These are phyloP conservation scores for Diaporthe sp. DNA, from an alignment of 2,329 filamentous ascomycete species.

Conservation along the genomic window DNA sequence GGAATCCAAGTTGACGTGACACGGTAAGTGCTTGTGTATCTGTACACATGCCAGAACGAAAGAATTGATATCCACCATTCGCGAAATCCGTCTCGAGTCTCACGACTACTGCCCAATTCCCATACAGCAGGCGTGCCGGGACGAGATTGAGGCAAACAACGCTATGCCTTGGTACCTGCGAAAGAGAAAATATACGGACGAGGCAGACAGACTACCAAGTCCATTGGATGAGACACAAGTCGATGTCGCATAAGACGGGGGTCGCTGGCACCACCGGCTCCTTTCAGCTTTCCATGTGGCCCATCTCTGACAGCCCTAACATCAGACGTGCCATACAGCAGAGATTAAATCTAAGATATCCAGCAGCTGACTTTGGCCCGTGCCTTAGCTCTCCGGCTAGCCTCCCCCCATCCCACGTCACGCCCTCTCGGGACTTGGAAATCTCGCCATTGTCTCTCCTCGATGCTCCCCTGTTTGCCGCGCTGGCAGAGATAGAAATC, in stretches of 20 bases:
- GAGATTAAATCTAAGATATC: constrained; percentile 1
- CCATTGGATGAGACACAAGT: constrained; percentile 21
- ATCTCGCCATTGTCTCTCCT: background rate
- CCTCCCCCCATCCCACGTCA: constrained; percentile 3
- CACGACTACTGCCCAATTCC: background rate
- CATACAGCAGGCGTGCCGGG: background rate
- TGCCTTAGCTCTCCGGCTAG: constrained; percentile 27
- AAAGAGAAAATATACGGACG: background rate
- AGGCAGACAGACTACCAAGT: background rate
- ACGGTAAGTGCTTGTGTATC: background rate
- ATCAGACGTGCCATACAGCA: constrained; percentile 15
- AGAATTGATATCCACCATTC: background rate
- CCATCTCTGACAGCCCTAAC: constrained; percentile 20
- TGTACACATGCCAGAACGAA: background rate
- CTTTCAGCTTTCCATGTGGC: constrained; percentile 20
- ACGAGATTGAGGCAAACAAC: constrained; percentile 6
- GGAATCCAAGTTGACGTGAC: background rate
- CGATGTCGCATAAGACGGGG: constrained; percentile 1
- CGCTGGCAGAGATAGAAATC: background rate
- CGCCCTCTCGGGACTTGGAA: constrained; percentile 22
- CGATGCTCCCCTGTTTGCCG: background rate
- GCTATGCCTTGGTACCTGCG: constrained; percentile 7
- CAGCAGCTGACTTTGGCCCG: constrained; percentile 19
- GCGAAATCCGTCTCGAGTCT: background rate
- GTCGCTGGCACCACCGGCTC: background rate